Base-by-base conservation (phyloP, 495 filamentous ascomycete species). In the Hyaloscypha variabilis region DNA sequence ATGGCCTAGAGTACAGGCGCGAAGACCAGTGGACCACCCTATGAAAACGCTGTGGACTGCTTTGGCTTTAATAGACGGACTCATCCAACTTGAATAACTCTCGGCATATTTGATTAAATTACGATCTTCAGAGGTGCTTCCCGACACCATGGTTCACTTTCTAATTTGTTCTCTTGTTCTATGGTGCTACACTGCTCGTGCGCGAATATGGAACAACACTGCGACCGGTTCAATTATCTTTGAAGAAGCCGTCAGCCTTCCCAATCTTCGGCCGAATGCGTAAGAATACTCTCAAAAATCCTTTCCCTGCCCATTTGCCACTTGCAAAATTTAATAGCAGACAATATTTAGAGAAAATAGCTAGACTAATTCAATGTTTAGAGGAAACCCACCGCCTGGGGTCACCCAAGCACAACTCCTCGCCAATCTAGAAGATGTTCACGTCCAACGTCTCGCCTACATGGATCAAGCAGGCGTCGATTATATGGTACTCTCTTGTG, bases 391-490 rank as follows among this genome's bases (percentile, higher is more conserved):
- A 6, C 49, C 49, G 6, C 17, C 49, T 8, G 49, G 49, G 19
- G 49, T 52, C 49, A 26, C 53, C 6, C 26, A 26, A 30, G 23
- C 21, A 3, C 23, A 56, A 29, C 53, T 56, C 6, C 26, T 56
- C 26, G 53, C 21, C 3, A 56, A 56, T 24, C 14, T 30, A 8
- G 53, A 8, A 17, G 53, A 56, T 26, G 6, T 56, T 30, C 53
- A 56, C 26, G 24, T 14, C 19, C 53, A 56, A 25, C 53, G 53
- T 5, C 6, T 56, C 6, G 53, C 21, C 4, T 56, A 29, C 6
- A 56, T 56, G 53, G 53, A 56, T 19, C 17, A 56, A 30, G 6
- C 53, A 25, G 53, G 53, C 21, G 53, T 56, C 5, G 53, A 56
- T 24, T 56, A 26, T 26, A 56, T 56, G 53, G 23, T 56, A 11